Evolutionary conservation across 805 yeast genomes (phyloP).

Genomic region (Kodamaea fukazawae): DNA sequence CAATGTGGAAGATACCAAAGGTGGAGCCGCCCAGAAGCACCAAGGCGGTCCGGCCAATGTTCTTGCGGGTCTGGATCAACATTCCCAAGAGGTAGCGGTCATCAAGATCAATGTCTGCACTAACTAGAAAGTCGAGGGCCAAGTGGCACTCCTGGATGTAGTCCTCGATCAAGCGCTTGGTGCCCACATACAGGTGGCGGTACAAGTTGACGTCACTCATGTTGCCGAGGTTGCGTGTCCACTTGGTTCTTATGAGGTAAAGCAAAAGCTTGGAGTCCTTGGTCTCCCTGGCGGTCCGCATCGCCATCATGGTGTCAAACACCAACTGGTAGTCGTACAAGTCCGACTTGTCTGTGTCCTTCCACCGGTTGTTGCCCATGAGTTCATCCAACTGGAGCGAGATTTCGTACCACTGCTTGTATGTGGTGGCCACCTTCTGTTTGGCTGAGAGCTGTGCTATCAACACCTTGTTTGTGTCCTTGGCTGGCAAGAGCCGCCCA

Average conservation of each 20-base stretch:
- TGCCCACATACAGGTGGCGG: conserved; percentile 78
- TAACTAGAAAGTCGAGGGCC: conserved; percentile 40
- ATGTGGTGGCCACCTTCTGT: conserved; percentile 39
- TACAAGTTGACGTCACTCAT: conserved; percentile 81
- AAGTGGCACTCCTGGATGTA: conserved; percentile 73
- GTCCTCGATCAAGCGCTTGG: conserved; percentile 78
- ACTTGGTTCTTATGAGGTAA: conserved; percentile 76
- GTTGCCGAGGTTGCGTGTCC: conserved; percentile 83
- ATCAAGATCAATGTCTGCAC: conserved; percentile 45
- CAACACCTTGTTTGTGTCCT: conserved; percentile 21
- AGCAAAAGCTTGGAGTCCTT: conserved; percentile 61
- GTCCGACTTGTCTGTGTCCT: conserved; percentile 53
- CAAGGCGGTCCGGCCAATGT: conserved; percentile 90
- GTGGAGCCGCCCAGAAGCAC: conserved; percentile 97
- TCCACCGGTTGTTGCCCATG: conserved; percentile 71
- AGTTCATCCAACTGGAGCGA: conserved; percentile 64
- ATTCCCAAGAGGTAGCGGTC: conserved; percentile 71
- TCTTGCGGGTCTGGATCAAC: conserved; percentile 82
- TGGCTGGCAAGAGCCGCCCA: conserved; percentile 17
- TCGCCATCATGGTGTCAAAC: conserved; percentile 46
- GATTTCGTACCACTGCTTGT: conserved; percentile 64
- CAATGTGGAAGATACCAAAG: conserved; percentile 89
- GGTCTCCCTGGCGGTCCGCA: conserved; percentile 55
- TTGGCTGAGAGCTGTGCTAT: conserved; percentile 25
- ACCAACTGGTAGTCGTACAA: conserved; percentile 73